Base-by-base conservation (phyloP, 1,284 basidiomycete species). In the Sporisorium iseilematis-ciliati region DNA sequence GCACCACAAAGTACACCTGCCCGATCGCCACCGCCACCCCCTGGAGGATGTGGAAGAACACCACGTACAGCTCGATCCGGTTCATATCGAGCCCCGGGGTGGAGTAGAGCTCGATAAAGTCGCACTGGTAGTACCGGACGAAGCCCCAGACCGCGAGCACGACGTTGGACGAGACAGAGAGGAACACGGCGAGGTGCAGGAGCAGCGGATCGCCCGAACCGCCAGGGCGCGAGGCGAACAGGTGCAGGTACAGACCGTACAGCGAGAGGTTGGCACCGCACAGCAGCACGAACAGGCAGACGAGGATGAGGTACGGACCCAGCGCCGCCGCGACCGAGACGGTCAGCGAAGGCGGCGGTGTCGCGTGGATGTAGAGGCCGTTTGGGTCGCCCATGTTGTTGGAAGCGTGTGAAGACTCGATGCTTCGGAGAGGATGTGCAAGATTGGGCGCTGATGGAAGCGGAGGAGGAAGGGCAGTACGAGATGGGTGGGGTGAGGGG, bases 261-360 rank as follows among this genome's bases (percentile, higher is more conserved):
- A 75, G 59, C n/a, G 72, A 20, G 2, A n/a, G 5, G 48, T 75
- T 75, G 56, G 51, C 48, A 8, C 72, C 72, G 12, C 21, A 48
- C 10, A 75, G 43, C 4, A 65, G 7, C 12, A 18, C 26, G 48
- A 62, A 40, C 12, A 59, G 12, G n/a, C 46, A 42, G 42, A 56
- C 35, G 43, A 75, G 54, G 52, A 75, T 66, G 7, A 66, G 11
- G 7, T 61, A 56, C 0, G 66, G 55, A 0, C 72, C 72, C 25
- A 59, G 43, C 12, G 59, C 53, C 2, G 7, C 12, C 8, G 62
- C 65, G 21, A 70, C 41, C 7, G 58, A 52, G 43, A 65, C 45
- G 50, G 59, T 55, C 12, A 72, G 46, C 25, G 16, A 1, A 16
- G 41, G 7, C 1, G 69, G 69, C 1, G 40, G 21, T 0, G 20